Evolutionary conservation across 768 basidiomycete species (phyloP).

Genomic region (Scleroderma citrinum): DNA sequence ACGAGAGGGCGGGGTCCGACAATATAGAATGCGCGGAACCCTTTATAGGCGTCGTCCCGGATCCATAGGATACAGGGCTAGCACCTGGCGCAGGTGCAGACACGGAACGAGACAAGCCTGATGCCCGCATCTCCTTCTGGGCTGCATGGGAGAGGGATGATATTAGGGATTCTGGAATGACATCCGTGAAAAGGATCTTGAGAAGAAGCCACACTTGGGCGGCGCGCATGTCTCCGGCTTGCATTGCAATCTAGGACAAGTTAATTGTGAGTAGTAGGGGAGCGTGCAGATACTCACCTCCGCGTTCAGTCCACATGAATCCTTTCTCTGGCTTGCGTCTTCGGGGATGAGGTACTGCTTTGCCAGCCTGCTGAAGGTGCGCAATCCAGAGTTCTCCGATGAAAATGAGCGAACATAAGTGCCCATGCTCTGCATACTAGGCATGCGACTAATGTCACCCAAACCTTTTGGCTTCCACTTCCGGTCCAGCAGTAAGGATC

Average conservation of each 20-base stretch:
- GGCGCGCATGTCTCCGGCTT: conserved; percentile 47
- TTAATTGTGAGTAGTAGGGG: not conserved
- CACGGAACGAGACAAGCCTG: conserved; percentile 32
- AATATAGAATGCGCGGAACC: conserved; percentile 21
- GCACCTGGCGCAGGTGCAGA: conserved; percentile 36
- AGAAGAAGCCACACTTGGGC: conserved; percentile 68
- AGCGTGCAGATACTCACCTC: conserved; percentile 30
- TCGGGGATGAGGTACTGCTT: conserved; percentile 47
- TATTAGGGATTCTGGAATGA: conserved; percentile 33
- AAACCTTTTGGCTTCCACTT: conserved; percentile 46
- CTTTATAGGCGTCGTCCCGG: conserved; percentile 14
- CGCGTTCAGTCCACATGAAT: conserved; percentile 57
- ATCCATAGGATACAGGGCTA: conserved; percentile 2
- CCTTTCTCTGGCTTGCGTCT: conserved; percentile 31
- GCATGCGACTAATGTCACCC: conserved; percentile 49
- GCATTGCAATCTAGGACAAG: conserved; percentile 45
- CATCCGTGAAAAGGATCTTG: conserved; percentile 47
- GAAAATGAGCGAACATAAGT: conserved; percentile 30
- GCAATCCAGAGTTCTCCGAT: conserved; percentile 22
- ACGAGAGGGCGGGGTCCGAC: conserved; percentile 16
- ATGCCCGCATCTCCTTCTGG: conserved; percentile 10
- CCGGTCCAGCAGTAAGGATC: conserved; percentile 18
- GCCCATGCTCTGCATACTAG: conserved; percentile 53
- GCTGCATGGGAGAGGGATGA: conserved; percentile 21
- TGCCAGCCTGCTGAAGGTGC: conserved; percentile 55